These are phyloP conservation scores for Pistacia integerrima DNA, from an alignment of 345 rosid genomes.

Conservation along the genomic window DNA sequence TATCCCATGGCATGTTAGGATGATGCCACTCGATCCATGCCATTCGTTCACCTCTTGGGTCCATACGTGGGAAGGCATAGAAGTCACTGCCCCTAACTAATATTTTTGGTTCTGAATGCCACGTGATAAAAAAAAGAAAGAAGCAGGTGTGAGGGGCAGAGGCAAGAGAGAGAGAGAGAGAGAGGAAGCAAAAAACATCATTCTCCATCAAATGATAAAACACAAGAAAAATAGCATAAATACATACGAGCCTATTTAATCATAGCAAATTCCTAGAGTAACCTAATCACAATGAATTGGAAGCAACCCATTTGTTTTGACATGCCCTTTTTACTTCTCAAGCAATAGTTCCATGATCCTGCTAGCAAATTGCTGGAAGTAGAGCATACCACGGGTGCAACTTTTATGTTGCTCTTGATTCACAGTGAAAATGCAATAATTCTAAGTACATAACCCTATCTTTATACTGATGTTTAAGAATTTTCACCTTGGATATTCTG, in stretches of 20 bases:
- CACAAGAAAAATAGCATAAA: not conserved
- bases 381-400: not conserved
- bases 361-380: not conserved
- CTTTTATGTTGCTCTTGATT: not conserved
- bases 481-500: constrained; percentile 56
- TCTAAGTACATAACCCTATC: not conserved
- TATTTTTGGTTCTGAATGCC: constrained; percentile 67
- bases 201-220: constrained; percentile 4
- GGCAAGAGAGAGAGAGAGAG: not conserved
- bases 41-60: constrained; percentile 60
- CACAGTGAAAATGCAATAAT: not conserved
- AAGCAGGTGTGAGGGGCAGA: not conserved
- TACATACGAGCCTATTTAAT: not conserved
- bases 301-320: not conserved
- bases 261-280: not conserved
- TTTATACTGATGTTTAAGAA: not conserved
- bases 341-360: constrained; percentile 2
- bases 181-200: constrained; percentile 2
- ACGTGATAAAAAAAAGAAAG: constrained; percentile 3
- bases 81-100: constrained; percentile 79
- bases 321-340: not conserved
- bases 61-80: constrained; percentile 94
- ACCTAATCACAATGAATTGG: not conserved
- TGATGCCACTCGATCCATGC: constrained; percentile 97
- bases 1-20: constrained; percentile 98